phyloP scores from a whole-genome alignment of 2,329 filamentous ascomycete species.

The Venturiaceae sp. region DNA sequence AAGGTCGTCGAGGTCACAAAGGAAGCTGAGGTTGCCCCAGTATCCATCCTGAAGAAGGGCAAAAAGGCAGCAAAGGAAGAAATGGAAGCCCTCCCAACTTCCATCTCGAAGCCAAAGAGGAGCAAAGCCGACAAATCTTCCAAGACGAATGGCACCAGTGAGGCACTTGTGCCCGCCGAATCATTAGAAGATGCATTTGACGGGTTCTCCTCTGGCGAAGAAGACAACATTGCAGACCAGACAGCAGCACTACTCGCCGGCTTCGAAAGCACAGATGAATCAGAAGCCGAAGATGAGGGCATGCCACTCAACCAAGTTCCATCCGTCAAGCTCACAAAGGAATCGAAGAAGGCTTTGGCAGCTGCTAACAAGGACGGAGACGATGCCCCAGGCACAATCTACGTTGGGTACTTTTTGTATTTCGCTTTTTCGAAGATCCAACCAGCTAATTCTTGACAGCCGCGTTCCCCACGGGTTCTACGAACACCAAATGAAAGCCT shows the following conservation, averaged over 20 bases:
- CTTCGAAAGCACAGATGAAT: slow-evolving; percentile 37
- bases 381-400: slow-evolving; percentile 67
- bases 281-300: slow-evolving; percentile 24
- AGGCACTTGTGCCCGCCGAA: slow-evolving; percentile 16
- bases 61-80: not conserved
- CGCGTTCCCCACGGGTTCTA: slow-evolving; percentile 94
- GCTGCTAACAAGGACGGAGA: slow-evolving; percentile 27
- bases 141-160: slow-evolving; percentile 10
- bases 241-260: slow-evolving; percentile 39
- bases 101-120: not conserved
- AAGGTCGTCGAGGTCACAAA: not conserved
- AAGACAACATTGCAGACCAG: slow-evolving; percentile 24
- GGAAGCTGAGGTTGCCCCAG: slow-evolving; percentile 5
- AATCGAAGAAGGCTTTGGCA: slow-evolving; percentile 37
- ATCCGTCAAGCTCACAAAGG: slow-evolving; percentile 20
- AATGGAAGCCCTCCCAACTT: not conserved
- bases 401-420: slow-evolving; percentile 53
- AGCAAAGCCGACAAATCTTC: slow-evolving; percentile 1
- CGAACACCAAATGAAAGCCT: slow-evolving; percentile 87
- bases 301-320: slow-evolving; percentile 27
- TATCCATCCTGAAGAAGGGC: not conserved
- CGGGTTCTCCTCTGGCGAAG: slow-evolving; percentile 20
- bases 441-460: slow-evolving; percentile 21
- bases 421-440: not conserved
- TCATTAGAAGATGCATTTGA: slow-evolving; percentile 12